Conservation (phyloP, 495 filamentous ascomycete genomes). For the Annulohypoxylon maeteangense region DNA sequence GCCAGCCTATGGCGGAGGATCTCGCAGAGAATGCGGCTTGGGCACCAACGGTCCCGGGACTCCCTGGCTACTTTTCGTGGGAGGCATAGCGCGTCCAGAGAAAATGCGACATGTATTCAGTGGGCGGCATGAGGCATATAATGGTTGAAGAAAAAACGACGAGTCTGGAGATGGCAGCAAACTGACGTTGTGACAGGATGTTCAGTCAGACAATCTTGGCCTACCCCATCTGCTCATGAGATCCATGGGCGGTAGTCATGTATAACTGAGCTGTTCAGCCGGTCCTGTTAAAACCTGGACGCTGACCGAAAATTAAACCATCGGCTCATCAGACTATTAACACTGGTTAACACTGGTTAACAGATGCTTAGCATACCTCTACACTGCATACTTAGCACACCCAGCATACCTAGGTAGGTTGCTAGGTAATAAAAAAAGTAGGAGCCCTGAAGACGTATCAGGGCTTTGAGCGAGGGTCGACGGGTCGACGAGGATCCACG, state of each 20-base stretch:
- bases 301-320: constrained; percentile 42
- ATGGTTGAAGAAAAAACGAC: constrained; percentile 19
- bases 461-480: constrained; percentile 19
- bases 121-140: constrained; percentile 42
- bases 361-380: constrained; percentile 17
- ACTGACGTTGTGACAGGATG: constrained; percentile 35
- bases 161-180: constrained; percentile 39
- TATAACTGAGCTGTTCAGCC: constrained; percentile 26
- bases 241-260: not conserved
- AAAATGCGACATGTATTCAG: constrained; percentile 45
- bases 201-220: constrained; percentile 22
- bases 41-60: constrained; percentile 61
- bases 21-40: constrained; percentile 52
- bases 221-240: not conserved
- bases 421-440: constrained; percentile 5
- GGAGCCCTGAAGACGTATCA: constrained; percentile 35
- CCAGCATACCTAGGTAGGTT: not conserved
- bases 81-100: constrained; percentile 44
- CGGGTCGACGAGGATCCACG: constrained; percentile 11
- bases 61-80: constrained; percentile 50
- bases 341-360: constrained; percentile 38
- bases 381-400: not conserved
- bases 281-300: constrained; percentile 38
- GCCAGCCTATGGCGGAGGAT: constrained; percentile 46
- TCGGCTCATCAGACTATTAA: constrained; percentile 18